These are phyloP conservation scores for Paracamarosporium sp. DNA, from an alignment of 2,329 filamentous ascomycete genomes.

Conservation along the genomic window DNA sequence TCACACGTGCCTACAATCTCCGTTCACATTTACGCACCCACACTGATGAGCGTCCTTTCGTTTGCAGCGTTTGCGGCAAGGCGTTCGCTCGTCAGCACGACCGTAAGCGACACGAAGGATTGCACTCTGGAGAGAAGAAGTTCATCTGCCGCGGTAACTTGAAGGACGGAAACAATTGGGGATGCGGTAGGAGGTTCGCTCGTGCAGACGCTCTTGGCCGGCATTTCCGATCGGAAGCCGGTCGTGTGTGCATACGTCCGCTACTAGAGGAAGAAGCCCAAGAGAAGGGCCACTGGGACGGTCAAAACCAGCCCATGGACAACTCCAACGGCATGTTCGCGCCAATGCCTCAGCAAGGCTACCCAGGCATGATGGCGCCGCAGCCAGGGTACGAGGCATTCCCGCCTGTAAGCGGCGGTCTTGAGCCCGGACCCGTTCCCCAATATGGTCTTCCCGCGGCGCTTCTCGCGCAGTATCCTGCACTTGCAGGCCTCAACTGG, in stretches of 20 bases:
- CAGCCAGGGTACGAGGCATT: slow-evolving; percentile 44
- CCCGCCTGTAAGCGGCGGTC: slow-evolving; percentile 26
- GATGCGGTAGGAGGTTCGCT: slow-evolving; percentile 90
- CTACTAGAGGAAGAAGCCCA: slow-evolving; percentile 92
- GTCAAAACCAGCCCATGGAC: slow-evolving; percentile 64
- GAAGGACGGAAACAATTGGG: slow-evolving; percentile 84
- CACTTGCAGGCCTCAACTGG: slow-evolving; percentile 91
- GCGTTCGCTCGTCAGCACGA: slow-evolving; percentile 98
- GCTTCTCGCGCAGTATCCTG: slow-evolving; percentile 89
- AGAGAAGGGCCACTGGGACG: slow-evolving; percentile 70
- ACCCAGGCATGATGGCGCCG: slow-evolving; percentile 39
- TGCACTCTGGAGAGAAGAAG: slow-evolving; percentile 98
- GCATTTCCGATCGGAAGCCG: slow-evolving; percentile 95
- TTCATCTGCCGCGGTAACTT: slow-evolving; percentile 95
- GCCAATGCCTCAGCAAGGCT: slow-evolving; percentile 37
- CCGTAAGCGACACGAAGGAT: slow-evolving; percentile 92
- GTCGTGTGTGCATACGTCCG: slow-evolving; percentile 96
- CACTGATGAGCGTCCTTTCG: slow-evolving; percentile 95
- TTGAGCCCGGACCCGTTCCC: slow-evolving; percentile 36
- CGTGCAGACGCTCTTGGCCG: slow-evolving; percentile 92
- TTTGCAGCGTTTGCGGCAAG: slow-evolving; percentile 96
- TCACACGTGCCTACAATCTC: slow-evolving; percentile 95
- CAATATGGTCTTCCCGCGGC: slow-evolving; percentile 77
- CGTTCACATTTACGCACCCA: slow-evolving; percentile 95
- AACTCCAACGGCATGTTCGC: slow-evolving; percentile 52